A percentile compares a stretch with the other conserved stretches of the same genome.
Evolutionary conservation across 2,329 filamentous ascomycete genomes (phyloP).

Genomic region (Cladosporium sp.): DNA sequence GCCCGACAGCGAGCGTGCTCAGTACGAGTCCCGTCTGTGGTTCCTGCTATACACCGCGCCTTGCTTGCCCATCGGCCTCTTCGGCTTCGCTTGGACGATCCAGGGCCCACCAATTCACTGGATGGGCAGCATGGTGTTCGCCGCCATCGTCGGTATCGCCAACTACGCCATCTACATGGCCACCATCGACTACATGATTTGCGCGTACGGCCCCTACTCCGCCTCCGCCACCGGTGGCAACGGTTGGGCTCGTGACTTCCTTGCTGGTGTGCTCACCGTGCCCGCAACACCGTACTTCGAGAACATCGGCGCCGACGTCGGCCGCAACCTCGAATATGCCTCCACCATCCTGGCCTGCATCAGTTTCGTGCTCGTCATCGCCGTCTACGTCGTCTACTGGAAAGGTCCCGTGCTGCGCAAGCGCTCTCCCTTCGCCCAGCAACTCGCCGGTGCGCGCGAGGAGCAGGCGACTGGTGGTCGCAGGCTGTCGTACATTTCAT

Average conservation of each 20-base stretch:
- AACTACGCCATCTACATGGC: slow-evolving; percentile 53
- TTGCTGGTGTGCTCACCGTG: slow-evolving; percentile 68
- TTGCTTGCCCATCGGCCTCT: slow-evolving; percentile 63
- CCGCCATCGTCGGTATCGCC: slow-evolving; percentile 65
- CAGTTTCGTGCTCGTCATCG: slow-evolving; percentile 48
- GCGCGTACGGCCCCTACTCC: slow-evolving; percentile 67
- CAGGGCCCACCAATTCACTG: slow-evolving; percentile 62
- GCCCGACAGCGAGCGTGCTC: slow-evolving; percentile 50
- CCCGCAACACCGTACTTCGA: slow-evolving; percentile 60
- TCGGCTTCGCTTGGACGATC: slow-evolving; percentile 70
- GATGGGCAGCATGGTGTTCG: slow-evolving; percentile 66
- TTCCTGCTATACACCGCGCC: slow-evolving; percentile 63
- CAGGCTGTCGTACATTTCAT: slow-evolving; percentile 22
- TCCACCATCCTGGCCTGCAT: slow-evolving; percentile 54
- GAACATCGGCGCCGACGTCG: slow-evolving; percentile 32
- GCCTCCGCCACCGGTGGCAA: slow-evolving; percentile 74
- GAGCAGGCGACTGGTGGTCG: slow-evolving; percentile 23
- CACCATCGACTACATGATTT: slow-evolving; percentile 58
- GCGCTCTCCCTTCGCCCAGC: slow-evolving; percentile 50
- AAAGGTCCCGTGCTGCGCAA: slow-evolving; percentile 51
- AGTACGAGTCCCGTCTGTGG: slow-evolving; percentile 64
- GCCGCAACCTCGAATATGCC: slow-evolving; percentile 50
- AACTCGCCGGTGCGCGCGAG: slow-evolving; percentile 30
- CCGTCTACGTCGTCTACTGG: slow-evolving; percentile 56
- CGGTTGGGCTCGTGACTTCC: slow-evolving; percentile 69